A percentile compares a stretch with the other conserved stretches of the same genome.
phyloP scores from a whole-genome alignment of 106 monocot species.

The Posidonia australis region DNA sequence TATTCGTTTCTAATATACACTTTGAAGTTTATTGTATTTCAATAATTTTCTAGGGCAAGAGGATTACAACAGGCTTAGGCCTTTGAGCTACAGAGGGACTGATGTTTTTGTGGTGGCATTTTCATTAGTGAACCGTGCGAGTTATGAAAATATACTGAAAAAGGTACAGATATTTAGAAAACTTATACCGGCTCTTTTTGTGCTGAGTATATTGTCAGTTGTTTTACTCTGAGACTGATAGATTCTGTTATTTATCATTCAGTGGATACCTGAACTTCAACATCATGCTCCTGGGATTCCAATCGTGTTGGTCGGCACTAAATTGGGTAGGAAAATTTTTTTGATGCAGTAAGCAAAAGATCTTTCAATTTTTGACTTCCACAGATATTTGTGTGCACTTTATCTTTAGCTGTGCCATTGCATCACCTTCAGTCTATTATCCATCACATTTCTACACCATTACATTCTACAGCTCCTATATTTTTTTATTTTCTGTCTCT shows the following conservation, averaged over 20 bases:
- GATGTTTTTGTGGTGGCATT: slow-evolving; percentile 63
- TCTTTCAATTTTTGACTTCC: background rate
- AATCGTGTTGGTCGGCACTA: slow-evolving; percentile 71
- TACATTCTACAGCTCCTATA: too few relatives aligned
- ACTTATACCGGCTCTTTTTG: background rate
- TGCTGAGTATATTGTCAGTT: too few relatives aligned
- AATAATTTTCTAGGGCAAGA: slow-evolving; percentile 39
- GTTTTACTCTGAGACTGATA: too few relatives aligned
- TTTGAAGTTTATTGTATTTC: too few relatives aligned
- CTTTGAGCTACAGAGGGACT: slow-evolving; percentile 66
- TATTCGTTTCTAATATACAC: too few relatives aligned
- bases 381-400: background rate
- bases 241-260: background rate
- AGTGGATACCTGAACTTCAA: slow-evolving; percentile 92
- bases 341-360: background rate
- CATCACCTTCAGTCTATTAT: too few relatives aligned
- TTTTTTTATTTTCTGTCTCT: background rate
- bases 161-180: slow-evolving; percentile 21
- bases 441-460: too few relatives aligned
- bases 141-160: slow-evolving; percentile 62
- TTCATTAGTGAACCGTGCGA: slow-evolving; percentile 66
- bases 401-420: background rate
- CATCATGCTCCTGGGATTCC: slow-evolving; percentile 77
- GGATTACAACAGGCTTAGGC: slow-evolving; percentile 66
- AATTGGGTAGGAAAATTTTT: slow-evolving; percentile 46